A percentile compares a stretch with the other conserved stretches of the same genome.
phyloP scores from a whole-genome alignment of 495 filamentous ascomycete species.

The Trichoderma reesei region DNA sequence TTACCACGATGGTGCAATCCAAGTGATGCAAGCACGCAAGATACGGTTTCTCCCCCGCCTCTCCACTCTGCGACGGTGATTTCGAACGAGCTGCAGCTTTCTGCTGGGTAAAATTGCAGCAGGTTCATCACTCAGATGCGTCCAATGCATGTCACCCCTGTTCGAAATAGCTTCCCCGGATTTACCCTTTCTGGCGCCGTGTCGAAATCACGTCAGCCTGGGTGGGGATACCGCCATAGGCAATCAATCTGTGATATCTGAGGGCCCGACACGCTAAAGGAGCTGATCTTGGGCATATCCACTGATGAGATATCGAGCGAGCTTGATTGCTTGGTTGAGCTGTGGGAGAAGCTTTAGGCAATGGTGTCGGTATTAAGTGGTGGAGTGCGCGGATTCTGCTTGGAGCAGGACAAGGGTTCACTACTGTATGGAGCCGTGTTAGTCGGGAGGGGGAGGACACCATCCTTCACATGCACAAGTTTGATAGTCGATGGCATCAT shows the following conservation, averaged over 20 bases:
- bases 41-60: background rate
- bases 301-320: background rate
- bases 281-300: background rate
- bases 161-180: background rate
- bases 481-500: background rate
- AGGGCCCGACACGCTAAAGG: background rate
- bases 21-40: background rate
- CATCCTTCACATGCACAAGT: background rate
- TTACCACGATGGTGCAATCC: background rate
- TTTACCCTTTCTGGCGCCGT: background rate
- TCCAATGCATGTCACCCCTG: background rate
- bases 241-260: background rate
- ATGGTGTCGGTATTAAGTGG: background rate
- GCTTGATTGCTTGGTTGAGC: too few species aligned
- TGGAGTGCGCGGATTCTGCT: background rate
- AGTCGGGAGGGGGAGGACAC: background rate
- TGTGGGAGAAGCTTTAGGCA: too few species aligned
- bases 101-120: background rate
- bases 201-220: slow-evolving; percentile 1
- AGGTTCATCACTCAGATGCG: background rate
- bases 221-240: slow-evolving; percentile 3
- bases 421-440: background rate
- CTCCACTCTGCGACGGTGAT: background rate
- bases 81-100: background rate
- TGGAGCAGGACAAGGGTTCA: background rate